Evolutionary conservation across 2,329 filamentous ascomycete species (phyloP), one percentile per base, ranked within the genome.

Genomic region (Neonectria coccinea): DNA sequence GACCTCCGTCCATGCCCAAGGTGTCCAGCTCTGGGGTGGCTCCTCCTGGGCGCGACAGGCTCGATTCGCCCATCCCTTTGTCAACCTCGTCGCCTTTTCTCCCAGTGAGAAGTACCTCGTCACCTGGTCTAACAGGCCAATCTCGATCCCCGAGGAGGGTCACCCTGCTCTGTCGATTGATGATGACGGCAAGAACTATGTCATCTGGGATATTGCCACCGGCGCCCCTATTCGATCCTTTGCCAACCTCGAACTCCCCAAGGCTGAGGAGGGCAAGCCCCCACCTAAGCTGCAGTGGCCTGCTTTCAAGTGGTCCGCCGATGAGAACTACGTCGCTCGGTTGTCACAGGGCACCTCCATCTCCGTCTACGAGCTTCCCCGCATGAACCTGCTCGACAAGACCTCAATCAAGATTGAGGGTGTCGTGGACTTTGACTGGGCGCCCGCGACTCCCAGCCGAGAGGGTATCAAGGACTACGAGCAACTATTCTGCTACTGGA

Each of bases 141-240:
- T 99, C 76, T 89, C 92, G 66, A 93, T 99, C 62, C 92, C 96
- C 64, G 96, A 98, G 73, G 90, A 90, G 70, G 92, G 92, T 69
- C 92, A 97, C 79, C 91, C 92, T 2, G 84, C 91, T n/a, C 86
- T 97, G 55, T 90, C 92, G 4, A 85, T 94, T 65, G 96, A 98
- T 75, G 96, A 99, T 76, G 95, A 99, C 74, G 96, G 96, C 80
- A 98, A 98, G 86, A 97, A 98, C 86, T 98, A 98, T 80, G 92
- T 99, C 76, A 94, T 99, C 76, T 99, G 96, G 96, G 95, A 98
- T 76, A 91, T 98, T 67, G 92, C 92, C 56, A 96, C 95, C 10
- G 90, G 89, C 74, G 92, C 95, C 79, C 93, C 95, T 61, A 86
- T 99, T 55, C 92, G 96, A 68, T 98, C 96, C 0, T 99, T 99